Conservation (phyloP, 208 protist species). For the Acanthamoeba castellanii region DNA sequence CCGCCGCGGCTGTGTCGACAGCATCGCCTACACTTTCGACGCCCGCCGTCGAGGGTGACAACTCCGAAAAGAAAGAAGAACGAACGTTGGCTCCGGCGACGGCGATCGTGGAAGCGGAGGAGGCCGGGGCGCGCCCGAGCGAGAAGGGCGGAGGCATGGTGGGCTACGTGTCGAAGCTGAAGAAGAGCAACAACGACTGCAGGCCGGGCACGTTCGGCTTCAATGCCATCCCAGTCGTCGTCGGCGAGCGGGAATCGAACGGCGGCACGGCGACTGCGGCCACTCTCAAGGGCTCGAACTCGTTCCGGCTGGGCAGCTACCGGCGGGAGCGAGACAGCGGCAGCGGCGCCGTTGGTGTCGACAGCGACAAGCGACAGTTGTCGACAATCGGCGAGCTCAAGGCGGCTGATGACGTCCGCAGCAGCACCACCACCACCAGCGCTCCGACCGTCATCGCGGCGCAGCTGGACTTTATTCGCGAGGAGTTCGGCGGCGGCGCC, state of each 20-base stretch:
- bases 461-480: not conserved
- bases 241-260: not conserved
- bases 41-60: no score
- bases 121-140: no score
- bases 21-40: not conserved
- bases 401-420: no score
- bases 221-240: not conserved
- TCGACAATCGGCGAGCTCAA: no score
- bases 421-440: not conserved
- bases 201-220: not conserved
- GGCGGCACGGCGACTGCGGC: not conserved
- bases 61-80: no score
- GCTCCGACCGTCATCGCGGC: not conserved
- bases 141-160: not conserved
- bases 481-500: not conserved
- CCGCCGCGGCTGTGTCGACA: no score
- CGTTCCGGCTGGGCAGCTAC: not conserved
- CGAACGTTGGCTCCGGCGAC: no score
- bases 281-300: not conserved
- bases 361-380: not conserved
- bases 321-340: not conserved
- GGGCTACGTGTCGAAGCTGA: not conserved
- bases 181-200: not conserved
- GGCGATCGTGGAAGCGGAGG: no score
- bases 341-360: not conserved